These are phyloP conservation scores for Climacium dendroides DNA, from an alignment of 225 moss, liverwort and hornwort species.

Conservation along the genomic window DNA sequence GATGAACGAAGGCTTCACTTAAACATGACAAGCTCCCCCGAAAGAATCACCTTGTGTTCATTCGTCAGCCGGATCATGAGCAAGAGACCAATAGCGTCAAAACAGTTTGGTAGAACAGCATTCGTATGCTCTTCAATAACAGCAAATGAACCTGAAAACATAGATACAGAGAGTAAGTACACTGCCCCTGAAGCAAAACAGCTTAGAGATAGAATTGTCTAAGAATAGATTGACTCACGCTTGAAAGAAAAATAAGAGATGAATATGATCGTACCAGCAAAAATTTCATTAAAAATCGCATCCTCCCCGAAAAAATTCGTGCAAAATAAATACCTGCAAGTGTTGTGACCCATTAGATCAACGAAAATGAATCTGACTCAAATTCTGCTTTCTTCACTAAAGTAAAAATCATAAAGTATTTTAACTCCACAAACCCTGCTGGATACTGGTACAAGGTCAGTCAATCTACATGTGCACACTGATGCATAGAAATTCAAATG, in stretches of 20 bases:
- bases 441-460: neutral
- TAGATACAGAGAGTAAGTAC: neutral
- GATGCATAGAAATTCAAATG: neutral
- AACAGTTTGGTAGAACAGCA: conserved; percentile 81
- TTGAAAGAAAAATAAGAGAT: neutral
- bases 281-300: conserved; percentile 80
- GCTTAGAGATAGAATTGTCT: neutral
- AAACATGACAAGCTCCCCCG: neutral
- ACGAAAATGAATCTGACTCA: neutral
- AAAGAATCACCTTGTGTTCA: conserved; percentile 66
- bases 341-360: neutral
- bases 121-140: conserved; percentile 90
- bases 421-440: neutral
- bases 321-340: conserved; percentile 89
- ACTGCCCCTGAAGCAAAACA: neutral
- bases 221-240: neutral
- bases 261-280: conserved; percentile 38
- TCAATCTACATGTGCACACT: neutral
- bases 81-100: conserved; percentile 96
- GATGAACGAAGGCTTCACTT: neutral
- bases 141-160: conserved; percentile 67
- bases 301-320: conserved; percentile 91
- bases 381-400: neutral
- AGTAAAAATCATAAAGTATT: neutral
- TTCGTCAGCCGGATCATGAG: conserved; percentile 97